A percentile compares a stretch with the other conserved stretches of the same genome.
These are phyloP conservation scores for Hypoxylon cercidicola DNA, from an alignment of 495 filamentous ascomycete genomes.

Conservation along the genomic window DNA sequence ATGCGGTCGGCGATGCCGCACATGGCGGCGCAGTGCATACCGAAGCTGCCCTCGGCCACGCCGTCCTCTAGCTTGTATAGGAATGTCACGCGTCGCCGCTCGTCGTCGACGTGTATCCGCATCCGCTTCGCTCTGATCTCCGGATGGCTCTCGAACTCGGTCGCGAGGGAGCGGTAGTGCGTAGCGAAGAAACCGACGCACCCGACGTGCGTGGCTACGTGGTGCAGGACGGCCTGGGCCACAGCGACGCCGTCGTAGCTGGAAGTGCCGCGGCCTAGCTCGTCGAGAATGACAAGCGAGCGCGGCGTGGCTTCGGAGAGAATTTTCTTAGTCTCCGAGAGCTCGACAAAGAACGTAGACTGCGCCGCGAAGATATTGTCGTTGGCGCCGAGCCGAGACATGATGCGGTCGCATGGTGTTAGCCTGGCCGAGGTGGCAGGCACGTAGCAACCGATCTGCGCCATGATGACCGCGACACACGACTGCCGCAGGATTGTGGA, in stretches of 20 bases:
- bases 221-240: constrained; percentile 94
- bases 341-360: constrained; percentile 97
- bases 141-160: constrained; percentile 88
- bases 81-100: constrained; percentile 83
- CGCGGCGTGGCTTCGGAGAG: constrained; percentile 93
- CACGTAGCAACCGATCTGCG: constrained; percentile 96
- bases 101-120: constrained; percentile 94
- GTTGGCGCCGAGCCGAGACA: constrained; percentile 97
- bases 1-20: constrained; percentile 89
- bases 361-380: constrained; percentile 99
- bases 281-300: constrained; percentile 96
- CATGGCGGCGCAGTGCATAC: constrained; percentile 99
- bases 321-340: constrained; percentile 98
- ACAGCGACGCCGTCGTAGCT: constrained; percentile 97
- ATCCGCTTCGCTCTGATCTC: constrained; percentile 88
- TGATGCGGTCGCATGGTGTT: constrained; percentile 95
- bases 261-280: constrained; percentile 92
- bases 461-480: constrained; percentile 96
- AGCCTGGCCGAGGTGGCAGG: constrained; percentile 85
- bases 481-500: constrained; percentile 90
- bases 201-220: constrained; percentile 91
- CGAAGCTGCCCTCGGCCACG: constrained; percentile 96
- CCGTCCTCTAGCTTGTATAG: constrained; percentile 95
- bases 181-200: constrained; percentile 98
- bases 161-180: constrained; percentile 93